Percentiles rank a stretch among this genome's conserved stretches.
Conservation (phyloP, 345 rosid species). For the Atalantia buxifolia region DNA sequence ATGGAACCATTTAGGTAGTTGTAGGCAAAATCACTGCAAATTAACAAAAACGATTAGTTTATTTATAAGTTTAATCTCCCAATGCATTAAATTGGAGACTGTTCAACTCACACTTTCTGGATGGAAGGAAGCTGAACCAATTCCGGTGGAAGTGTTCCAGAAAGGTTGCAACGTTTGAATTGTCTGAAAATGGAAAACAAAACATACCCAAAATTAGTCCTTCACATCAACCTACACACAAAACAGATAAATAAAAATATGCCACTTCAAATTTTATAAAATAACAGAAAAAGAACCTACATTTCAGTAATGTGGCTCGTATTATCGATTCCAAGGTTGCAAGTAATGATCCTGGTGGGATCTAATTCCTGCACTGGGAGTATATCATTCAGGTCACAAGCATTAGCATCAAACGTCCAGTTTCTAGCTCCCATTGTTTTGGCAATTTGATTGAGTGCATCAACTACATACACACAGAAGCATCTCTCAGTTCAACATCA, state of each 20-base stretch:
- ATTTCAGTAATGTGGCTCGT: slow-evolving; percentile 35
- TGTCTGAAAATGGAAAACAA: slow-evolving; percentile 27
- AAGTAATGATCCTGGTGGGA: slow-evolving; percentile 21
- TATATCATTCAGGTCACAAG: slow-evolving; percentile 26
- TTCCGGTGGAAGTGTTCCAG: slow-evolving; percentile 53
- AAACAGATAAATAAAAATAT: no score
- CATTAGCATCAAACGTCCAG: slow-evolving; percentile 49
- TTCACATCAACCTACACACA: not conserved
- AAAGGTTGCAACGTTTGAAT: slow-evolving; percentile 43
- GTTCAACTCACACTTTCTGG: slow-evolving; percentile 36
- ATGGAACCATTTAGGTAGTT: slow-evolving; percentile 56
- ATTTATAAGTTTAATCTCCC: not conserved
- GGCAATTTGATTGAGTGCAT: slow-evolving; percentile 44
- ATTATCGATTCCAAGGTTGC: slow-evolving; percentile 28
- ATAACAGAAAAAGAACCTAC: slow-evolving; percentile 18
- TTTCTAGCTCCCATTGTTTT: slow-evolving; percentile 40
- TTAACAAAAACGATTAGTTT: not conserved
- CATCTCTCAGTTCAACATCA: not conserved
- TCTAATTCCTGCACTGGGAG: slow-evolving; percentile 8
- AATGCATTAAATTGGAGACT: not conserved
- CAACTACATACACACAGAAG: slow-evolving; percentile 28
- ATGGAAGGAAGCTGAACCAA: slow-evolving; percentile 45
- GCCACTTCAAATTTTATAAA: not conserved
- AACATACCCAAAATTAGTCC: not conserved
- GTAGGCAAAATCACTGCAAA: slow-evolving; percentile 55